Base-by-base conservation (phyloP, 2,329 filamentous ascomycete species). In the Scedosporium dehoogii region DNA sequence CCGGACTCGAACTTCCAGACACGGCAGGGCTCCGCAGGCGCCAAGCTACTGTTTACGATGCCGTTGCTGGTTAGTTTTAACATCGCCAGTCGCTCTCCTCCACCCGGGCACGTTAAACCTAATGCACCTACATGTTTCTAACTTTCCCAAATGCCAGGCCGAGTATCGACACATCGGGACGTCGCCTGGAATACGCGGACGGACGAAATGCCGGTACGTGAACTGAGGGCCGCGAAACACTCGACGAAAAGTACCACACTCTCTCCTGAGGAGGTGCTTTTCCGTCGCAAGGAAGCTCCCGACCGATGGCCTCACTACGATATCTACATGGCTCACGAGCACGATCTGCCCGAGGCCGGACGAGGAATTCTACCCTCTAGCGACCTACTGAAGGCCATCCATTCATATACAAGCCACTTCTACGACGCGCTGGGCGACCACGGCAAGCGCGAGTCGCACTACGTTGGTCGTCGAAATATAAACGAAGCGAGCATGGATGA, bases 401-500 rank as follows among this genome's bases (percentile, higher is more conserved):
- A 92, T 73, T 75, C 75, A 29, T 92, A 92, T 69, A 72, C 85
- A 1, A 85, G 87, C 61, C 81, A 83, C 62, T 89, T 85, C 71
- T 92, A 91, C 73, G 77, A 77, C 46, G 74, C 74, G 7, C 71
- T 77, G 62, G 69, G 71, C 64, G 64, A 66, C 60, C 60, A 64
- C 60, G 63, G 18, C 57, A 56, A 27, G 29, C 61, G 10, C 6
- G 56, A 61, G 46, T 18, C 57, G 29, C 60, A 62, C 16, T 58
- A 63, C 29, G 64, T 67, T n/a, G 67, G 65, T 38, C 63, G 66
- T 6, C 66, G 70, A 33, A 72, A 71, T 60, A 68, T 81, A 44
- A 78, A 83, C 64, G 79, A 83, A 70, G 72, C 80, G 66, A 89
- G 85, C 71, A 84, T 93, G 82, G 88, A 93, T 69, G 90, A 91